phyloP scores from a whole-genome alignment of 441 rosid species.

The Eutrema salsugineum region DNA sequence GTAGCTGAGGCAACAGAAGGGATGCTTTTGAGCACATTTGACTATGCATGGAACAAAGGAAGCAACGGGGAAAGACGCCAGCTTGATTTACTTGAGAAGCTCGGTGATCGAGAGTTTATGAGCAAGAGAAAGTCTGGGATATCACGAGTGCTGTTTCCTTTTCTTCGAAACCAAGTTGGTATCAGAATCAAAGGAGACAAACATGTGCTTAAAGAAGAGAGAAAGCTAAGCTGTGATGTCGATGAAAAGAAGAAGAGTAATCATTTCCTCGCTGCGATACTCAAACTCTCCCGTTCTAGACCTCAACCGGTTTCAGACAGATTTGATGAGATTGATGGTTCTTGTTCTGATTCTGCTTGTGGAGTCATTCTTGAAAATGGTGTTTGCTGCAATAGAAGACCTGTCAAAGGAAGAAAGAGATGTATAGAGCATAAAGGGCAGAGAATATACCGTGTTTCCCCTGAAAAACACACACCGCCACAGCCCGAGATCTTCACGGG shows the following conservation, averaged over 20 bases:
- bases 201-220: constrained; percentile 26
- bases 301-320: constrained; percentile 49
- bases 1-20: constrained; percentile 60
- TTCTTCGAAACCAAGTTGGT: constrained; percentile 50
- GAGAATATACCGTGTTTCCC: constrained; percentile 26
- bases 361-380: constrained; percentile 25
- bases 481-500: constrained; percentile 18
- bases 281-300: constrained; percentile 49
- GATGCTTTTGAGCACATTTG: constrained; percentile 55
- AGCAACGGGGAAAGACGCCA: constrained; percentile 66
- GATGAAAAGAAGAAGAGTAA: constrained; percentile 21
- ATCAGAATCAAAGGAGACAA: constrained; percentile 53
- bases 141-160: constrained; percentile 36
- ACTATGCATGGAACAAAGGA: constrained; percentile 94
- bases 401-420: constrained; percentile 29
- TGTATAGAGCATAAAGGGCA: constrained; percentile 30
- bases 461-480: neutral
- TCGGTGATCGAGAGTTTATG: constrained; percentile 31
- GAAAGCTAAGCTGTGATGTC: constrained; percentile 14
- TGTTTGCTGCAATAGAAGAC: constrained; percentile 7
- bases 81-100: constrained; percentile 49
- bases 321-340: constrained; percentile 2
- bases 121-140: constrained; percentile 31
- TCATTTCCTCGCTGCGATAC: constrained; percentile 35
- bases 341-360: constrained; percentile 44